These are phyloP conservation scores for Debaryomyces subglobosus DNA, from an alignment of 1,139 yeast genomes.

Conservation along the genomic window DNA sequence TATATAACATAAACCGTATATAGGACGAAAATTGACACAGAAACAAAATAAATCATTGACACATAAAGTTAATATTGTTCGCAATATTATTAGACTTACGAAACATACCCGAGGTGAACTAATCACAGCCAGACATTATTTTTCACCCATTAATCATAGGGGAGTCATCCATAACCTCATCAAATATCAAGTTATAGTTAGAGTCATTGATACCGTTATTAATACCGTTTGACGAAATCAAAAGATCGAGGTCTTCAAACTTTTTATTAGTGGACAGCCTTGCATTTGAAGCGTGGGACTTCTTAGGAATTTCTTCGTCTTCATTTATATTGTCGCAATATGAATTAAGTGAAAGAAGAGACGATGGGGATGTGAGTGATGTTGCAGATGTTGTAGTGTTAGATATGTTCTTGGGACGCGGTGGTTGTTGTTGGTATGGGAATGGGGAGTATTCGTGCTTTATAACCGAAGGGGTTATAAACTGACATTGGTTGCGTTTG, in stretches of 20 bases:
- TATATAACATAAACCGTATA: conserved; percentile 5
- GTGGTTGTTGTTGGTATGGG: conserved; percentile 11
- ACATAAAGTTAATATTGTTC: conserved; percentile 2
- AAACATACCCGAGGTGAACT: background rate
- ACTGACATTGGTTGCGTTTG: conserved; percentile 15
- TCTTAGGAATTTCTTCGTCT: conserved; percentile 6
- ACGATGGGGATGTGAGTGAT: conserved; percentile 39
- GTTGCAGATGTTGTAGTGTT: conserved; percentile 13
- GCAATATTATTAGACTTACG: background rate
- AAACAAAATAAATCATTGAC: conserved; percentile 4
- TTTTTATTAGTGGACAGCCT: conserved; percentile 2
- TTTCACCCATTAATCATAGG: conserved; percentile 20
- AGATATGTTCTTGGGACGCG: conserved; percentile 12
- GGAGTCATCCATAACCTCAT: conserved; percentile 33
- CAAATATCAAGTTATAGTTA: conserved; percentile 32
- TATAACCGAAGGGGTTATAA: conserved; percentile 22
- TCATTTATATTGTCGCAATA: conserved; percentile 16
- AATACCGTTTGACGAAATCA: conserved; percentile 1
- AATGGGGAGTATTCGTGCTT: conserved; percentile 12
- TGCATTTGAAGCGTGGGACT: background rate
- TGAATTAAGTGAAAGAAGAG: conserved; percentile 37
- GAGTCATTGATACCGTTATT: conserved; percentile 2
- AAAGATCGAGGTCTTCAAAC: conserved; percentile 12
- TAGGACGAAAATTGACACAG: background rate
- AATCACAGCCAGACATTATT: background rate